Conservation (phyloP, 2,329 filamentous ascomycete genomes). For the Gliomastix tumulicola region DNA sequence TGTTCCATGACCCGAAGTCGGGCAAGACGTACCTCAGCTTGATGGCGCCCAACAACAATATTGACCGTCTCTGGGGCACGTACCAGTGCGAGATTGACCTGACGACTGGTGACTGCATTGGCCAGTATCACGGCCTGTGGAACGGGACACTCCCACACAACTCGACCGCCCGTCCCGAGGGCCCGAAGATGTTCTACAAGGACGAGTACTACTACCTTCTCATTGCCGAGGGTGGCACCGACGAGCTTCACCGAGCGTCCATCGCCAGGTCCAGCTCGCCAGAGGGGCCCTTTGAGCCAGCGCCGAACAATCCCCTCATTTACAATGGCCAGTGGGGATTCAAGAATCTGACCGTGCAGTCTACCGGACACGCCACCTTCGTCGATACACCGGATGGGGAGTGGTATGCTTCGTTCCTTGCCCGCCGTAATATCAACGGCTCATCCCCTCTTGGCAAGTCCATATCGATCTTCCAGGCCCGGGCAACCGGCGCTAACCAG, state of each 20-base stretch:
- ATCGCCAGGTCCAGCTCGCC: constrained; percentile 31
- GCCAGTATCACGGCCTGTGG: constrained; percentile 11
- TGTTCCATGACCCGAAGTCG: constrained; percentile 7
- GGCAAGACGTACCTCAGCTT: constrained; percentile 11
- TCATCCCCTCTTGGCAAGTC: constrained; percentile 3
- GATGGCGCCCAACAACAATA: constrained; percentile 12
- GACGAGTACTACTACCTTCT: constrained; percentile 38
- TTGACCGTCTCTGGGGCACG: constrained; percentile 14
- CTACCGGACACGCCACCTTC: constrained; percentile 13
- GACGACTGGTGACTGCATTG: constrained; percentile 8
- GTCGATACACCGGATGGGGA: constrained; percentile 10
- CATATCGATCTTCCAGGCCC: too few species aligned
- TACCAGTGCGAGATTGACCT: constrained; percentile 13
- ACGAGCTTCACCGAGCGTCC: constrained; percentile 27
- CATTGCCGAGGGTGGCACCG: constrained; percentile 41
- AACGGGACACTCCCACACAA: constrained; percentile 12
- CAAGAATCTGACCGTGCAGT: constrained; percentile 9
- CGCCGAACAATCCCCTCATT: constrained; percentile 27
- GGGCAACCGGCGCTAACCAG: too few species aligned
- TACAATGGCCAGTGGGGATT: constrained; percentile 10
- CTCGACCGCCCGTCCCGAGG: constrained; percentile 9
- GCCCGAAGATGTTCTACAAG: constrained; percentile 32
- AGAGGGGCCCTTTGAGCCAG: constrained; percentile 31
- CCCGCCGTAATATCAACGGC: constrained; percentile 9
- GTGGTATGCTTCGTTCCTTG: constrained; percentile 13